Percentiles rank a stretch among this genome's conserved stretches.
Evolutionary conservation across 106 monocot species (phyloP).

Genomic region (Dioscorea dumetorum): DNA sequence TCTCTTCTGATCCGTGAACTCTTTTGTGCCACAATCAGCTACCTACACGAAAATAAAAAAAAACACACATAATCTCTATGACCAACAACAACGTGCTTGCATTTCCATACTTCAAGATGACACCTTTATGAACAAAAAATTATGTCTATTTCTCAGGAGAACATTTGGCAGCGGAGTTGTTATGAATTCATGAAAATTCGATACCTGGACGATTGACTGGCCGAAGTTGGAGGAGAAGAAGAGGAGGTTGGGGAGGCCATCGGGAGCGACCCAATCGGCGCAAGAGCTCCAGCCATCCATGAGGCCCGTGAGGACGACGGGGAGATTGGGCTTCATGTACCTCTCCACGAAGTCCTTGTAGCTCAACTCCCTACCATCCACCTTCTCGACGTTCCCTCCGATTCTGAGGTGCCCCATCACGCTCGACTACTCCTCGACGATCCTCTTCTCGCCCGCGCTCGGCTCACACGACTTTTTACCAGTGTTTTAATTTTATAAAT

Average conservation of each 20-base stretch:
- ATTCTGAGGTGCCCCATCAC: conserved; percentile 17
- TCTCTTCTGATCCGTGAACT: conserved; percentile 83
- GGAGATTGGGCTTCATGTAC: conserved; percentile 58
- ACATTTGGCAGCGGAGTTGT: too few relatives aligned
- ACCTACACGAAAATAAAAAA: conserved; percentile 32
- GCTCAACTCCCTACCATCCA: conserved; percentile 48
- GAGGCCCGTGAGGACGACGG: conserved; percentile 84
- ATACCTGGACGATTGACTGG: conserved; percentile 52
- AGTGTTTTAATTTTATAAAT: too few relatives aligned
- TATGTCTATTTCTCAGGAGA: too few relatives aligned
- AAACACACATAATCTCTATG: not conserved
- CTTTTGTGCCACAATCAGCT: conserved; percentile 68
- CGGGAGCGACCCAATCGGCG: conserved; percentile 61
- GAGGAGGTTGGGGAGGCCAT: conserved; percentile 55
- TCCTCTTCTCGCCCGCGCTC: too few relatives aligned
- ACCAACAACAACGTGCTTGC: too few relatives aligned
- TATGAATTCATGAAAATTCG: not conserved
- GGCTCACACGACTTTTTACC: too few relatives aligned
- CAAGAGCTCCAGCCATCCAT: conserved; percentile 66
- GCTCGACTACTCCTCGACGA: not conserved
- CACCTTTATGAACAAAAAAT: too few relatives aligned
- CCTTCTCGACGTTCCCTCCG: conserved; percentile 61
- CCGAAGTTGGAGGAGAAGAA: conserved; percentile 65
- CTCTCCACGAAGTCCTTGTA: conserved; percentile 62
- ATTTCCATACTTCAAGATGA: too few relatives aligned